These are phyloP conservation scores for Candida sp. DNA, from an alignment of 1,139 yeast genomes.

Conservation along the genomic window DNA sequence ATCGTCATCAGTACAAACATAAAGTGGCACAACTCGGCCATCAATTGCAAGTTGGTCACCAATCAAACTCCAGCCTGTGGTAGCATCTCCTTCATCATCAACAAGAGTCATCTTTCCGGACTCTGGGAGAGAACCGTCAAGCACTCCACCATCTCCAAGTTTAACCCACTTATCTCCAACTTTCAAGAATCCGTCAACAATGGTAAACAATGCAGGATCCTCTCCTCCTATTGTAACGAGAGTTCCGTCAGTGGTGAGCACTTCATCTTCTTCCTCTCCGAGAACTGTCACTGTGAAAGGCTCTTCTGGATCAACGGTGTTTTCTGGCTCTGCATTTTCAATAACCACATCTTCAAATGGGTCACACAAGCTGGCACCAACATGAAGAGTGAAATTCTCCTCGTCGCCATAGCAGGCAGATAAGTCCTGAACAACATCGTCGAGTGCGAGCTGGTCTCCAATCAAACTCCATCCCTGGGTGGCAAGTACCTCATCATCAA, in stretches of 20 bases:
- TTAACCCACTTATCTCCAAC: neutral
- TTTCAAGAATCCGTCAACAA: neutral
- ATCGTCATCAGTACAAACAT: too few species aligned
- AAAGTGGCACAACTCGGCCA: too few species aligned
- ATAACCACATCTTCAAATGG: neutral
- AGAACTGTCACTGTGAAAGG: neutral
- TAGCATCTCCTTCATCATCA: too few species aligned
- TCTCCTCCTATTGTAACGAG: neutral
- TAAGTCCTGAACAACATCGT: neutral
- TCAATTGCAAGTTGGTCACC: too few species aligned
- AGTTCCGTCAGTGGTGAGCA: neutral
- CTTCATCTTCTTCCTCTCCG: too few species aligned
- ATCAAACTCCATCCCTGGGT: neutral
- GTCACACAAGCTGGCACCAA: neutral
- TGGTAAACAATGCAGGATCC: neutral
- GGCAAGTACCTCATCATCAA: neutral
- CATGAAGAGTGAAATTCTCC: neutral
- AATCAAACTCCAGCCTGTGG: too few species aligned
- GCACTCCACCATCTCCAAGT: too few species aligned
- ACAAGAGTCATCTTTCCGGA: too few species aligned
- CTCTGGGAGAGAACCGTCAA: too few species aligned
- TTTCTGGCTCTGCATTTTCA: neutral
- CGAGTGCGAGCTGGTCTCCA: neutral
- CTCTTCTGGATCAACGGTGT: conserved; percentile 3
- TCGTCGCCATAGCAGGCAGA: neutral